These are phyloP conservation scores for Binderoboletus segoi DNA, from an alignment of 1,284 basidiomycete genomes.

Conservation along the genomic window DNA sequence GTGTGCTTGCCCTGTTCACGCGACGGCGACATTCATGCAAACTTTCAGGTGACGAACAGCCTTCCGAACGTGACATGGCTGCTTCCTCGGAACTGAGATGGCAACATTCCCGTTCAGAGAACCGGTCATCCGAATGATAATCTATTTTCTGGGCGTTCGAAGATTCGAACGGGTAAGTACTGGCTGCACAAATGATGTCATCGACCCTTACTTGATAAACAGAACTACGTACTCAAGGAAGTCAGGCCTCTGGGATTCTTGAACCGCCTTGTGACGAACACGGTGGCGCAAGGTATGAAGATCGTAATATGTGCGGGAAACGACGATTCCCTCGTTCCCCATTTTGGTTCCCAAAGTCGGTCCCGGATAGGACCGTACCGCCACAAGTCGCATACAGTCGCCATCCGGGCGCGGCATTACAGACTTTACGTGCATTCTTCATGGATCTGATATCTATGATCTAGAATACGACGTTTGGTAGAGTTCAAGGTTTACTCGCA, in stretches of 20 bases:
- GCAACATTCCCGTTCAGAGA: constrained; percentile 67
- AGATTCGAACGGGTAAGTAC: constrained; percentile 57
- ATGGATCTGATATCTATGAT: not conserved
- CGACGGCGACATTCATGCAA: constrained; percentile 43
- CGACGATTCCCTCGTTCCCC: constrained; percentile 64
- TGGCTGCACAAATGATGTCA: too few species aligned
- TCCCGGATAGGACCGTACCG: not conserved
- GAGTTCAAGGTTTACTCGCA: constrained; percentile 71
- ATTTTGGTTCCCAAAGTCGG: constrained; percentile 64
- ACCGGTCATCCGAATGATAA: constrained; percentile 60
- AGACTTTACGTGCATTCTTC: not conserved
- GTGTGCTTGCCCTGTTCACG: constrained; percentile 45
- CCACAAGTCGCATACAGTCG: constrained; percentile 43
- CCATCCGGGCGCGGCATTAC: constrained; percentile 53
- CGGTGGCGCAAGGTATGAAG: constrained; percentile 47
- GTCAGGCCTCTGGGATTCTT: constrained; percentile 65
- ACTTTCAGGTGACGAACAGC: constrained; percentile 55
- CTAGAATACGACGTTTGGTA: constrained; percentile 75
- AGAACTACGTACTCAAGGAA: too few species aligned
- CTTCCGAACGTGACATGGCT: constrained; percentile 68
- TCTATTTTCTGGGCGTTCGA: constrained; percentile 74
- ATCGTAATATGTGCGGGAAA: constrained; percentile 69
- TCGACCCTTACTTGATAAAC: too few species aligned
- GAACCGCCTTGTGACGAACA: constrained; percentile 62
- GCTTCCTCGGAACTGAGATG: constrained; percentile 60